Conservation (phyloP, 495 filamentous ascomycete species). For the Hypomontagnella submonticulosa region DNA sequence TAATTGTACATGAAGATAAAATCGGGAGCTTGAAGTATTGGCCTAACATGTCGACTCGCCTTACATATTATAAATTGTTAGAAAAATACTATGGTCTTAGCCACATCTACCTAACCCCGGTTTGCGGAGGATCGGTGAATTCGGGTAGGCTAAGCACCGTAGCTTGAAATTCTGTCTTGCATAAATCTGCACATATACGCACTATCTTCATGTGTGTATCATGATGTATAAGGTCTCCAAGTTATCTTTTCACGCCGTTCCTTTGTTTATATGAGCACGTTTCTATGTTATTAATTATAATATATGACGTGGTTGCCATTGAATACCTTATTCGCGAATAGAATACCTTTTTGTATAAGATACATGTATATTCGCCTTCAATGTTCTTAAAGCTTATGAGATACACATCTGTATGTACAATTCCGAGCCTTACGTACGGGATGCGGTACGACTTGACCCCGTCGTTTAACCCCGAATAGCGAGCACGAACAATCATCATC, state of each 20-base stretch:
- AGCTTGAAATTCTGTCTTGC: background rate
- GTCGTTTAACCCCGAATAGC: slow-evolving; percentile 19
- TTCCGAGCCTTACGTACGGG: too few relatives aligned
- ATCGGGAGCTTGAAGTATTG: too few relatives aligned
- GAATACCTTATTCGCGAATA: background rate
- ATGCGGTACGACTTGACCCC: too few relatives aligned
- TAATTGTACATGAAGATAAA: too few relatives aligned
- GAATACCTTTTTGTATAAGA: background rate
- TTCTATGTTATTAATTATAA: background rate
- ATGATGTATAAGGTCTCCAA: background rate
- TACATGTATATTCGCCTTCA: slow-evolving; percentile 4
- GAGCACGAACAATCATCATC: slow-evolving; percentile 22
- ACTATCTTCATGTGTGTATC: too few relatives aligned
- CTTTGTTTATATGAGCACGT: background rate
- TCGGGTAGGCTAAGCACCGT: slow-evolving; percentile 4
- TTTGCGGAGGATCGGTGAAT: slow-evolving; percentile 11
- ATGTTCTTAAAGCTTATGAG: background rate
- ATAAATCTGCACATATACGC: background rate
- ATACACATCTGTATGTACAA: too few relatives aligned
- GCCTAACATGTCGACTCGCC: too few relatives aligned
- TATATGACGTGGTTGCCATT: slow-evolving; percentile 10
- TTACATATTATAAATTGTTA: too few relatives aligned
- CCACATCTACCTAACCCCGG: background rate
- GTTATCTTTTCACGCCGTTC: background rate
- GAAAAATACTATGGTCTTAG: too few relatives aligned